phyloP scores from a whole-genome alignment of 768 basidiomycete species.

The Macrolepiota dolichaula region DNA sequence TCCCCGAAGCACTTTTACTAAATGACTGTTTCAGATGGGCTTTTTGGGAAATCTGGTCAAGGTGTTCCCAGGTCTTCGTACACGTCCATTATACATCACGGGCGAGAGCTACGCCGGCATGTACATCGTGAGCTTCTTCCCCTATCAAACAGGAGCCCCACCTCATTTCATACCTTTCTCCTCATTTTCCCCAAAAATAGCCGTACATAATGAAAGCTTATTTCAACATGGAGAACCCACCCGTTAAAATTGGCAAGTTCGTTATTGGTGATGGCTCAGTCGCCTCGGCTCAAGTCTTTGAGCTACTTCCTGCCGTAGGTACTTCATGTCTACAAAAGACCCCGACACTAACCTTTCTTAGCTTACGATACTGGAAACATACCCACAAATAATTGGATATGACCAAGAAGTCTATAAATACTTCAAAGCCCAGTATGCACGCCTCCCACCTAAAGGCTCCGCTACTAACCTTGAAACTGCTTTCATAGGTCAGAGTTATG shows the following conservation, averaged over 20 bases:
- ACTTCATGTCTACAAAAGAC: background rate
- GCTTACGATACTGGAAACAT: conserved; percentile 63
- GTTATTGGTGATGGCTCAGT: conserved; percentile 71
- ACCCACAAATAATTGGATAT: conserved; percentile 75
- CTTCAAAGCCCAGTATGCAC: conserved; percentile 62
- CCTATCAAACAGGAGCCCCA: background rate
- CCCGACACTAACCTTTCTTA: conserved; percentile 17
- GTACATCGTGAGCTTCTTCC: conserved; percentile 51
- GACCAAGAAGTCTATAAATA: conserved; percentile 63
- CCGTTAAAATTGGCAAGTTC: conserved; percentile 64
- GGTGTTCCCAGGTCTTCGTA: conserved; percentile 67
- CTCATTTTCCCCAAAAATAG: conserved; percentile 27
- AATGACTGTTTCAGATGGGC: conserved; percentile 47
- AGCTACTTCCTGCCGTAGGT: conserved; percentile 54
- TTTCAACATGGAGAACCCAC: conserved; percentile 58
- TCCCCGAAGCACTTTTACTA: background rate
- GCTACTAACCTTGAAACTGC: background rate
- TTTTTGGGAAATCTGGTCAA: conserved; percentile 70
- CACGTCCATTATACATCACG: conserved; percentile 62
- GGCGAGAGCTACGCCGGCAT: conserved; percentile 78
- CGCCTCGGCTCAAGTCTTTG: conserved; percentile 45
- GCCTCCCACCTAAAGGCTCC: background rate
- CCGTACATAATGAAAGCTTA: conserved; percentile 76
- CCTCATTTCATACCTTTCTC: background rate
- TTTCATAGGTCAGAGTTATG: conserved; percentile 53